A percentile compares a stretch with the other conserved stretches of the same genome.
These are phyloP conservation scores for Fusarium globosum DNA, from an alignment of 2,329 filamentous ascomycete species.

Conservation along the genomic window DNA sequence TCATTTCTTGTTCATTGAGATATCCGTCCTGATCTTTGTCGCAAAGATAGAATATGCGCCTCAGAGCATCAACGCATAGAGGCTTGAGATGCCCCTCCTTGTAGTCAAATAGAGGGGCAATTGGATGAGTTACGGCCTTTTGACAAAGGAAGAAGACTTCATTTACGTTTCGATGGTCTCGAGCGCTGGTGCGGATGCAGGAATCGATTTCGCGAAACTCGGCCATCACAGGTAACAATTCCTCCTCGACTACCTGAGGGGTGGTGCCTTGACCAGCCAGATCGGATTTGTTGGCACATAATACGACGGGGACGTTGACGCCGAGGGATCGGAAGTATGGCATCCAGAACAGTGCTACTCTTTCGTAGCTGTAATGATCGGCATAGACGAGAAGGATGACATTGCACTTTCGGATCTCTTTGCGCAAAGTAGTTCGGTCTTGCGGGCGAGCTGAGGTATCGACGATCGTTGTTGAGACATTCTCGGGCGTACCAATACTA, in stretches of 20 bases:
- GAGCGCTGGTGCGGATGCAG: constrained; percentile 92
- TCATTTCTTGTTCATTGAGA: constrained; percentile 89
- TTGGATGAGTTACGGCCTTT: constrained; percentile 96
- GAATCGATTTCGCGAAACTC: constrained; percentile 99
- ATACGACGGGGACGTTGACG: constrained; percentile 97
- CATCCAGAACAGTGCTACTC: constrained; percentile 98
- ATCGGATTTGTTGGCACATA: constrained; percentile 98
- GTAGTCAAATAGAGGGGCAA: constrained; percentile 95
- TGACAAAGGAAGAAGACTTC: constrained; percentile 98
- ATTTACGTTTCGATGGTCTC: constrained; percentile 93
- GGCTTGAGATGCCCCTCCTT: constrained; percentile 92
- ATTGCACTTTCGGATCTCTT: constrained; percentile 96
- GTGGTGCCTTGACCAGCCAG: constrained; percentile 79
- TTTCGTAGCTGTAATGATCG: constrained; percentile 98
- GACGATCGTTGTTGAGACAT: constrained; percentile 97
- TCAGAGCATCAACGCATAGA: constrained; percentile 85
- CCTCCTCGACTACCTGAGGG: constrained; percentile 89
- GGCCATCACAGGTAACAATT: constrained; percentile 98
- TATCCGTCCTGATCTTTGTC: constrained; percentile 97
- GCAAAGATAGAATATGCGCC: constrained; percentile 92
- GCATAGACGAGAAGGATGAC: constrained; percentile 97
- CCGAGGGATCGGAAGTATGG: constrained; percentile 96
- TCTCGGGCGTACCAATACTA: constrained; percentile 91
- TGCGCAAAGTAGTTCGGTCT: constrained; percentile 88
- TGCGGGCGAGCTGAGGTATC: constrained; percentile 96